Conservation (phyloP, 805 yeast species). For the Sporopachydermia lactativora region DNA sequence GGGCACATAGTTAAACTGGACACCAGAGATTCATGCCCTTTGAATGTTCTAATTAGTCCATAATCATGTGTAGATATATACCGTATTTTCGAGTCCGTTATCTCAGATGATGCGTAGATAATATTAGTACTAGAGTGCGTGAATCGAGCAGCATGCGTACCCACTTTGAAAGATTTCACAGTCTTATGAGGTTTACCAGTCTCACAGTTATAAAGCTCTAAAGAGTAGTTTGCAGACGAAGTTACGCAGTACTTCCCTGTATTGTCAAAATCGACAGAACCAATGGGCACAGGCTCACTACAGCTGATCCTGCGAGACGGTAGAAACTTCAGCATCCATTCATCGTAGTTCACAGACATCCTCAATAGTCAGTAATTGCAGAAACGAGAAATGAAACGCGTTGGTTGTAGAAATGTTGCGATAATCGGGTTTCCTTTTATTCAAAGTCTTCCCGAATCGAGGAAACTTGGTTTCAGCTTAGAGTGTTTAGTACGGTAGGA, state of each 20-base stretch:
- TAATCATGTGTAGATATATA: slow-evolving; percentile 66
- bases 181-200: slow-evolving; percentile 47
- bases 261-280: slow-evolving; percentile 69
- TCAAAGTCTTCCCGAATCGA: too few species aligned
- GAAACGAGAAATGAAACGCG: too few species aligned
- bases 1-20: slow-evolving; percentile 63
- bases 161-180: slow-evolving; percentile 78
- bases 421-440: too few species aligned
- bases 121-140: slow-evolving; percentile 62
- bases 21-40: slow-evolving; percentile 75
- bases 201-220: slow-evolving; percentile 71
- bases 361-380: slow-evolving; percentile 8
- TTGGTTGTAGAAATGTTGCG: too few species aligned
- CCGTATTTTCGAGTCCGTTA: slow-evolving; percentile 42
- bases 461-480: too few species aligned
- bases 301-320: slow-evolving; percentile 27
- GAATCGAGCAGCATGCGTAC: slow-evolving; percentile 76
- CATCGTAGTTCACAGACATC: too few species aligned
- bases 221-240: slow-evolving; percentile 67
- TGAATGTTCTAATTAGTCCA: slow-evolving; percentile 69
- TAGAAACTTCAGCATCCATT: slow-evolving; percentile 12
- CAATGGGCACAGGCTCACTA: slow-evolving; percentile 35
- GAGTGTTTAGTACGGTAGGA: too few species aligned
- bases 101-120: slow-evolving; percentile 72
- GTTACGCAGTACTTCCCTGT: slow-evolving; percentile 66